Conservation (phyloP, 495 filamentous ascomycete genomes). For the Zalerion maritima region DNA sequence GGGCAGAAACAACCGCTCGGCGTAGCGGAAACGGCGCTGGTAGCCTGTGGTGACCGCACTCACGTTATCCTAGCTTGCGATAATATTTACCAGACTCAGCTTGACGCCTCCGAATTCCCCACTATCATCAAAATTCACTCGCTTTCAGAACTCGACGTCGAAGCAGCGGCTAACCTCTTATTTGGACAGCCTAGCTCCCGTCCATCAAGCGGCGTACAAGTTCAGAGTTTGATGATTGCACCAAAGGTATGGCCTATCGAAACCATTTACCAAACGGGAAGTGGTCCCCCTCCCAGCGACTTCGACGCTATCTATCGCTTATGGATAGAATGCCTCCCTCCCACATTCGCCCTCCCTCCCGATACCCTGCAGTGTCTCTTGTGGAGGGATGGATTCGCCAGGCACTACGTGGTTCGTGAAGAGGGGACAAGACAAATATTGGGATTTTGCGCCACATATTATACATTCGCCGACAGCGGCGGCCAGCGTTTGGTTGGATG, state of each 20-base stretch:
- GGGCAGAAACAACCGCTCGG: constrained; percentile 26
- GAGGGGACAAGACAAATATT: constrained; percentile 32
- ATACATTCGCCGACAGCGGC: constrained; percentile 36
- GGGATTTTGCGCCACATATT: constrained; percentile 47
- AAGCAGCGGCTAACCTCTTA: constrained; percentile 37
- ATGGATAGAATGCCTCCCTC: constrained; percentile 35
- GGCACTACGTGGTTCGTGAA: constrained; percentile 46
- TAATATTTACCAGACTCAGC: constrained; percentile 18
- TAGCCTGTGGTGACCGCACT: constrained; percentile 31
- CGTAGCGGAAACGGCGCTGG: constrained; percentile 26
- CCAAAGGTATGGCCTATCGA: constrained; percentile 33
- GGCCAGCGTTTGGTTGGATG: constrained; percentile 42
- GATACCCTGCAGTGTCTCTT: constrained; percentile 36
- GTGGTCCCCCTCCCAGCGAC: constrained; percentile 30
- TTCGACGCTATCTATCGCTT: constrained; percentile 26
- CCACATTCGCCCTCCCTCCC: constrained; percentile 27
- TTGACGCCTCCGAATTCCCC: constrained; percentile 25
- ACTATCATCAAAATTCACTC: constrained; percentile 32
- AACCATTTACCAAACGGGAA: no score
- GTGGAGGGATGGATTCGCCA: constrained; percentile 44
- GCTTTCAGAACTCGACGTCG: constrained; percentile 35
- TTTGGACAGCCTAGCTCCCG: constrained; percentile 25
- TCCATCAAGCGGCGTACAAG: constrained; percentile 8
- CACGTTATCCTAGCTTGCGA: constrained; percentile 36
- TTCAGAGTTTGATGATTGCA: constrained; percentile 24